Base-by-base conservation (phyloP, 2,329 filamentous ascomycete species). In the Ceratocystiopsis sp. region DNA sequence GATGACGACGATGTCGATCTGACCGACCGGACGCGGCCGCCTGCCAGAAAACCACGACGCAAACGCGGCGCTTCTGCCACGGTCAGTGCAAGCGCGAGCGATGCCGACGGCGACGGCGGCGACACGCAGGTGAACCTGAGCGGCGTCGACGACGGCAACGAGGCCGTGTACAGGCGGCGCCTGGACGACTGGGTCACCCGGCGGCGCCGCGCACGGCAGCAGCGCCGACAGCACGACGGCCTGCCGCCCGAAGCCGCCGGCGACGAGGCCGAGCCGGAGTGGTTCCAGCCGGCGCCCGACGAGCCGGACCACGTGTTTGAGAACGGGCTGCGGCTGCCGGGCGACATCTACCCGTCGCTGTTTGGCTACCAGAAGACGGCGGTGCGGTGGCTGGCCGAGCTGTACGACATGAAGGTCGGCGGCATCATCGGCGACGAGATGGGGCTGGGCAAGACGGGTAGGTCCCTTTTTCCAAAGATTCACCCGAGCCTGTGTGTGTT, bases 341-440 rank as follows among this genome's bases (percentile, higher is more conserved):
- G 91, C 2, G 91, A 98, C 53, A 89, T 98, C 9, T 87, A 83
- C 50, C 85, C 86, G 0, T 85, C 85, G 3, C 65, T 98, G 0
- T 98, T 96, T 53, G 85, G 93, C 49, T 98, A 98, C 52, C 91
- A 98, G 55, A 95, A 94, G 59, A 95, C 86, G 0, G 87, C 89
- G 4, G 86, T 98, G 4, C 83, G 94, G 56, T 98, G 91, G 91
- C 71, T 98, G 8, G 86, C 85, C 58, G 89, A 98, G 58, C 66
- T 98, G 3, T 89, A 93, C 57, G 76, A 78, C 44, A 86, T 95
- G 57, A 75, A 81, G 47, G 86, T 94, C 6, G 91, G 91, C 19
- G 91, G 91, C 3, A 96, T 98, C 43, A 73, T 98, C 35, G 91
- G 89, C 7, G 91, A 98, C 55, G 91, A 98, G 60, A 98, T 98